Conservation (phyloP, 352 stramenopile genomes). For the Pythium graminicola region DNA sequence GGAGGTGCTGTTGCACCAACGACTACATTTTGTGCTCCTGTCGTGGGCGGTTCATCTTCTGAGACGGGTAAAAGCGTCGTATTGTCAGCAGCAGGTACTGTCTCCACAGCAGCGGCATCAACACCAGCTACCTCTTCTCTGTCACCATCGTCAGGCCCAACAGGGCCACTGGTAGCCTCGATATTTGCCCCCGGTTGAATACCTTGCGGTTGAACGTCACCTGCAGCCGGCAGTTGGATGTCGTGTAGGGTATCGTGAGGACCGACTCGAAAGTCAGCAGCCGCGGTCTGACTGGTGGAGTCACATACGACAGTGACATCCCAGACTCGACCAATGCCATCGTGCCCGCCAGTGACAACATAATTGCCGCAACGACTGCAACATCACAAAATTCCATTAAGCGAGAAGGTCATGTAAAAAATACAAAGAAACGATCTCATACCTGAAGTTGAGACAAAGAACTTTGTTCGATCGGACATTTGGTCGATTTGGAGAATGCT, state of each 20-base stretch:
- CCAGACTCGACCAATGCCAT: constrained; percentile 87
- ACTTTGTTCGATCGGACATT: constrained; percentile 37
- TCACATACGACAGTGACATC: constrained; percentile 31
- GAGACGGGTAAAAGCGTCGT: too few species aligned
- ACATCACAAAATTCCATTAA: constrained; percentile 6
- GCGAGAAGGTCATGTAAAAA: background rate
- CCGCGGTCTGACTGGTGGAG: constrained; percentile 9
- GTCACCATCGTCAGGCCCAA: too few species aligned
- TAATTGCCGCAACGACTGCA: constrained; percentile 59
- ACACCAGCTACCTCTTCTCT: too few species aligned
- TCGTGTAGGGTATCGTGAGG: constrained; percentile 2
- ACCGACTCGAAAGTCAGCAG: constrained; percentile 15
- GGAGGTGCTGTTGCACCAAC: too few species aligned
- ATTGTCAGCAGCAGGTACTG: too few species aligned
- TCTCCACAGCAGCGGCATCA: too few species aligned
- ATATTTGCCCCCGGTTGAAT: too few species aligned
- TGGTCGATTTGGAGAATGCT: constrained; percentile 27
- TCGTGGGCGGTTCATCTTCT: too few species aligned
- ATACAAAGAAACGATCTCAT: background rate
- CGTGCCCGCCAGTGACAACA: constrained; percentile 88
- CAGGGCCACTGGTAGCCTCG: too few species aligned
- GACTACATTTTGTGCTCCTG: too few species aligned
- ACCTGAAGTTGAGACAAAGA: constrained; percentile 37
- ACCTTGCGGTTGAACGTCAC: too few species aligned
- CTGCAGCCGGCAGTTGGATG: background rate